These are phyloP conservation scores for Rhizopogon roseolus DNA, from an alignment of 768 basidiomycete genomes.

Conservation along the genomic window DNA sequence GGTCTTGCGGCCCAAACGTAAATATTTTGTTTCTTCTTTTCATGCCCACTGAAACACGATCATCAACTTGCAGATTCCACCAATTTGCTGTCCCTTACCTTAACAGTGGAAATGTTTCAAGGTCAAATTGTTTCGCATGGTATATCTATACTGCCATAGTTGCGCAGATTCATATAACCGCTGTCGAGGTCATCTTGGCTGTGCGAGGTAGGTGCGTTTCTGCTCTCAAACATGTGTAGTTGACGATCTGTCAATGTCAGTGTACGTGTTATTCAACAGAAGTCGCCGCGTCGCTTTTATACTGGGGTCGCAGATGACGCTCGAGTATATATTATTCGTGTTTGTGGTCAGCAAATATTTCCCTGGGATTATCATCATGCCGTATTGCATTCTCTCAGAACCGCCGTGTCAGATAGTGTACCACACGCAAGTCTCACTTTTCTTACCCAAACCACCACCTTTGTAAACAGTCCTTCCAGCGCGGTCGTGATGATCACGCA, in stretches of 20 bases:
- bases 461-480: slow-evolving; percentile 11
- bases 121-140: slow-evolving; percentile 11
- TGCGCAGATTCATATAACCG: slow-evolving; percentile 9
- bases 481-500: slow-evolving; percentile 31
- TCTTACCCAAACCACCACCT: background rate
- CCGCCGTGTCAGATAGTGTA: background rate
- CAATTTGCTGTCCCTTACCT: slow-evolving; percentile 5
- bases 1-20: slow-evolving; percentile 2
- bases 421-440: background rate
- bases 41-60: background rate
- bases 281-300: slow-evolving; percentile 19
- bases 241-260: background rate
- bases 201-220: slow-evolving; percentile 16
- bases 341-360: slow-evolving; percentile 24
- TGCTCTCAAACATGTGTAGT: background rate
- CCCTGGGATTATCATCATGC: slow-evolving; percentile 10
- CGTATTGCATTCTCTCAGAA: slow-evolving; percentile 1
- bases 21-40: background rate
- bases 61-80: background rate
- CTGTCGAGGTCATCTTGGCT: slow-evolving; percentile 19
- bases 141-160: slow-evolving; percentile 12
- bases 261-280: slow-evolving; percentile 30
- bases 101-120: slow-evolving; percentile 7
- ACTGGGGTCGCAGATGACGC: background rate
- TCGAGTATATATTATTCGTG: slow-evolving; percentile 11